Evolutionary conservation across 2,329 filamentous ascomycete species (phyloP), one percentile per base, ranked within the genome.

Genomic region (Didymosphaeria variabile): DNA sequence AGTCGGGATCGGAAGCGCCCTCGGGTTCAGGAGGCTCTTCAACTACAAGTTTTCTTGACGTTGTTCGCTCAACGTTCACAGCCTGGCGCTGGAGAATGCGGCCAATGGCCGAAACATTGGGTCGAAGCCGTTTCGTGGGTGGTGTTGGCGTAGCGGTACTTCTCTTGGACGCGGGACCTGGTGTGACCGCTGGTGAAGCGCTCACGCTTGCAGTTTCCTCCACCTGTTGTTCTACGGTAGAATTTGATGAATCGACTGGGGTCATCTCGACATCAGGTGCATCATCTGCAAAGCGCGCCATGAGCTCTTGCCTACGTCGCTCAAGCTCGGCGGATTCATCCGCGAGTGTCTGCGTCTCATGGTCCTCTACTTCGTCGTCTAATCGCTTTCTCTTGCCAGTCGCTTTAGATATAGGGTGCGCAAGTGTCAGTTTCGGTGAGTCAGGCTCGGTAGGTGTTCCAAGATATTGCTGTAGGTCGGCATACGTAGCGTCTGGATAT

Each of bases 401-500:
- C 1, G 61, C 38, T 36, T 50, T 58, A 1, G 62, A 49, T 38
- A 69, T 67, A 1, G 61, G n/a, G 4, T 59, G 59, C 21, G 58
- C 7, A 9, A 47, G 32, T 34, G 17, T 36, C 8, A 34, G 21
- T 12, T 47, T 36, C 8, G 21, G 3, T 42, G 26, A 10, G 23
- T 49, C 40, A 57, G 60, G 29, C 12, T 54, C 34, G 32, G 50
- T 23, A 19, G 53, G 52, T 2, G 23, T 60, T 80, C 81, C 54
- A 78, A 81, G 57, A 83, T 80, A 74, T 84, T 80, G 62, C 84
- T 56, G 62, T 47, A 89, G 74, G 58, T 87, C 84, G 12, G 76
- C 71, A 45, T 86, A 79, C 53, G 82, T 83, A 6, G 87, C 87
- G 58, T 82, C 73, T 29, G 77, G 64, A 21, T 82, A 82, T 9